These are phyloP conservation scores for Tolypocladium tundrense DNA, from an alignment of 2,329 filamentous ascomycete genomes.

Conservation along the genomic window DNA sequence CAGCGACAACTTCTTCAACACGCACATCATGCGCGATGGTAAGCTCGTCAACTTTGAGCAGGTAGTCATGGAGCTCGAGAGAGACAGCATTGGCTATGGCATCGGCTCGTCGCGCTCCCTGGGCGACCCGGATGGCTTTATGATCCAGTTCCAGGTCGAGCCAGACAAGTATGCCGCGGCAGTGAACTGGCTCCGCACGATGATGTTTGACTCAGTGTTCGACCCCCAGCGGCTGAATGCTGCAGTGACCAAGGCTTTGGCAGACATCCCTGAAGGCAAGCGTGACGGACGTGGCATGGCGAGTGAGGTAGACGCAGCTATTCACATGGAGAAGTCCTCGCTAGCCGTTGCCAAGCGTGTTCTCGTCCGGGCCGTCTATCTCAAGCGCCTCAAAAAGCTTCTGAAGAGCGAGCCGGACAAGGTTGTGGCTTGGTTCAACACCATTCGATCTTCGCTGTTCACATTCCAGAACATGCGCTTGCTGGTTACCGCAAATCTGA, in stretches of 20 bases:
- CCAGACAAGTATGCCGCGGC: conserved; percentile 75
- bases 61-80: conserved; percentile 82
- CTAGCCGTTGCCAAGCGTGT: conserved; percentile 69
- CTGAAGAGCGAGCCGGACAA: conserved; percentile 65
- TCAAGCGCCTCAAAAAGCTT: conserved; percentile 75
- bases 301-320: conserved; percentile 59
- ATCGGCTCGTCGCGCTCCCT: conserved; percentile 59
- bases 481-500: conserved; percentile 72
- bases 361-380: conserved; percentile 76
- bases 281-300: conserved; percentile 67
- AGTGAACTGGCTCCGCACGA: conserved; percentile 72
- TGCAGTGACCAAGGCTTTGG: conserved; percentile 67
- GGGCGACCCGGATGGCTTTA: conserved; percentile 72
- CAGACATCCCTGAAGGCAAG: conserved; percentile 87
- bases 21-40: conserved; percentile 69
- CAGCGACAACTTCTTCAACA: conserved; percentile 88
- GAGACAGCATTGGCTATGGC: conserved; percentile 77
- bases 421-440: conserved; percentile 68
- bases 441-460: conserved; percentile 66
- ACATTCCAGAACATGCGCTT: conserved; percentile 77
- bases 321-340: conserved; percentile 70
- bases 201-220: conserved; percentile 85
- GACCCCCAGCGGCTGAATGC: conserved; percentile 58
- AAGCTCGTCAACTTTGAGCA: conserved; percentile 78
- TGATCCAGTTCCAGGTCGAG: conserved; percentile 77